phyloP scores from a whole-genome alignment of 2,329 filamentous ascomycete species.

The Pseudogymnoascus sp. region DNA sequence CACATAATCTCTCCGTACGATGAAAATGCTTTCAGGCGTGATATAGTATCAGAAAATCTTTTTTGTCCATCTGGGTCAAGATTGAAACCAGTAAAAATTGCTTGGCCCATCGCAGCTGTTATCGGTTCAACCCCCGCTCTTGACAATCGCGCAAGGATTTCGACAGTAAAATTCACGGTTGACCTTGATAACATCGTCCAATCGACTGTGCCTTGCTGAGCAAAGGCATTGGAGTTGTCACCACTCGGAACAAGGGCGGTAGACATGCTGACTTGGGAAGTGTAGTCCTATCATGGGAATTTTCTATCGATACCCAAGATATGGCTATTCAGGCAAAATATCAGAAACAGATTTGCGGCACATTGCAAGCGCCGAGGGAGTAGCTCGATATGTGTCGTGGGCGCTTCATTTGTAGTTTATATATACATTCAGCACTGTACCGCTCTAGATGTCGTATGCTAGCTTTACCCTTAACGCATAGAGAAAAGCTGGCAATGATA shows the following conservation, averaged over 20 bases:
- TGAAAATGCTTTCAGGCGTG: constrained; percentile 15
- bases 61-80: constrained; percentile 12
- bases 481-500: not conserved
- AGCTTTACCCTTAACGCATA: not conserved
- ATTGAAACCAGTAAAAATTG: constrained; percentile 14
- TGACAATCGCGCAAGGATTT: constrained; percentile 16
- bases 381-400: too few species aligned
- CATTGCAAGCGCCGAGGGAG: not conserved
- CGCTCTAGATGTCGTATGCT: not conserved
- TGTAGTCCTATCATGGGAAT: too few species aligned
- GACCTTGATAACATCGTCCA: constrained; percentile 17
- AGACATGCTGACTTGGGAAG: not conserved
- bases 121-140: constrained; percentile 17
- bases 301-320: not conserved
- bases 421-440: not conserved
- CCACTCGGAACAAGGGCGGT: not conserved
- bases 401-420: not conserved
- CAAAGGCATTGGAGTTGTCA: not conserved
- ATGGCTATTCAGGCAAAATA: not conserved
- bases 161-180: constrained; percentile 15
- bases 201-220: constrained; percentile 18
- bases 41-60: constrained; percentile 8
- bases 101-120: constrained; percentile 17
- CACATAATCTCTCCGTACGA: constrained; percentile 17
- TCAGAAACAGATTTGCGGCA: not conserved